Evolutionary conservation across 306 rosid species (phyloP), one percentile per base, ranked within the genome.

Genomic region (Trifolium fragiferum): DNA sequence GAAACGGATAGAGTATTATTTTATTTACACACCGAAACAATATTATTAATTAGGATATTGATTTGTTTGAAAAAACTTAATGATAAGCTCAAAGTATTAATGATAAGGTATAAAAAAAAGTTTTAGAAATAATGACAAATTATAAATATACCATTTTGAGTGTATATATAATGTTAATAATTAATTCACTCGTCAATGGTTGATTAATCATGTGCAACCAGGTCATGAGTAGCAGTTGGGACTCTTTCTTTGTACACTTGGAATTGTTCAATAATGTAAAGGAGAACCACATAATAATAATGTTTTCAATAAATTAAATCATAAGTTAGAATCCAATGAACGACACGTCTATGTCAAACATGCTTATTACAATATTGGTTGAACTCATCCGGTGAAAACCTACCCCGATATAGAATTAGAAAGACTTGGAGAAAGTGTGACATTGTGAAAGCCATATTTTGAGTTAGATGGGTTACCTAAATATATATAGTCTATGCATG

Each of bases 391-490:
- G 79, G 70, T 35, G 68, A 79, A 73, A 73, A 68, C 82, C 50
- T 37, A 37, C 10, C 40, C 37, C 3, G 2, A 20, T 37, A 7
- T 18, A 11, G 35, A 46, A 73, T 54, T 30, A 61, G 70, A 40
- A 35, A 46, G 61, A 59, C 41, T 49, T 46, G 15, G 54, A 40
- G 54, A 21, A 14, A 47, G 33, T 23, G 38, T 58, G 25, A 47
- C 51, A 49, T 13, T 20, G 21, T 10, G 49, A 20, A 66, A 35
- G 57, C n/a, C 33, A 32, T 49, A 13, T 50, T 70, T 43, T 70
- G 81, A 81, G 66, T 55, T 55, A 38, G 85, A 73, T 64, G 27
- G 73, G 38, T 77, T 32, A 73, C 79, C 85, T 25, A 72, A 1
- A 74, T 68, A 50, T 68, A 37, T 32, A 33, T 33, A 33, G 37